Evolutionary conservation across 108 stramenopile genomes (phyloP), one percentile per base, ranked within the genome.

Genomic region (Parmales sp.): DNA sequence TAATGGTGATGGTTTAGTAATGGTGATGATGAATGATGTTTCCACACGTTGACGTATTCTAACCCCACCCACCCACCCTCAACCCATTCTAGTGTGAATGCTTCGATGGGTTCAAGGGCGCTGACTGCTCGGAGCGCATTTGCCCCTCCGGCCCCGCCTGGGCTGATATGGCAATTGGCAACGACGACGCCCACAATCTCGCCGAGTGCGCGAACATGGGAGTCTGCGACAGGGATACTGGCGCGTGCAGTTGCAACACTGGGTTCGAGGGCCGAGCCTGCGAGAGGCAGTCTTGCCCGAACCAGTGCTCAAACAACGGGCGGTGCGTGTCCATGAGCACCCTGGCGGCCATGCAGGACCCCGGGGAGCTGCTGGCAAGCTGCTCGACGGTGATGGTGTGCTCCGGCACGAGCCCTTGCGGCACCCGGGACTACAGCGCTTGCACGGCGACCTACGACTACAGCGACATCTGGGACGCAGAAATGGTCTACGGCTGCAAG

Each of bases 141-240:
- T 81, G 77, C 50, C 80, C 80, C 1, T 26, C 38, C 34, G 80
- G 80, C 16, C 44, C 74, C 1, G 76, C 80, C 1, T 78, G 75
- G 72, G 36, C 74, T 11, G 80, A 81, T 51, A 39, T 63, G 28
- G 80, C 77, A 0, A 67, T 69, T 0, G 68, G 71, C 16, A 34
- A 39, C 37, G 80, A 81, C 50, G 23, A 39, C 9, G 83, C 83
- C 11, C 87, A 88, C 68, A 64, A 71, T 51, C 20, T 54, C 20
- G 84, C 82, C 36, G 87, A 88, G 72, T 88, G 87, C 69, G 79
- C 83, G 5, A 81, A 81, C 67, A 45, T 80, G 41, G 87, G 87
- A 9, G 66, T 41, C 37, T 87, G 83, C 67, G 70, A 87, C 63
- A 66, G 83, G 29, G 38, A n/a, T 0, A 70, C 77, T 2, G 86